Conservation (phyloP, 2,329 filamentous ascomycete species). For the Sclerotinia sclerotiorum region DNA sequence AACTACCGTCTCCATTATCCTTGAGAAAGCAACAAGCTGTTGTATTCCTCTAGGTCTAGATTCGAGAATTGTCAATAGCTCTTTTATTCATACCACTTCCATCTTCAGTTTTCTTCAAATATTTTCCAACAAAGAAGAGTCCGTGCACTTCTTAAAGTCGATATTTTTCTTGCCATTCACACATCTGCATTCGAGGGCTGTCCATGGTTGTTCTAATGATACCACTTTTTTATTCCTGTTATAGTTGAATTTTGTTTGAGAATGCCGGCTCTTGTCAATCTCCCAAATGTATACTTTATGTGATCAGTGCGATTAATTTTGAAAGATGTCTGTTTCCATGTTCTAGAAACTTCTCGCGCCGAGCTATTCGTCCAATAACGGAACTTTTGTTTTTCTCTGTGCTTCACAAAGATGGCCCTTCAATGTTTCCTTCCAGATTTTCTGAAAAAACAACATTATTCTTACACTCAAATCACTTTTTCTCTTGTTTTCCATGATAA, state of each 20-base stretch:
- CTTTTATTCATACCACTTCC: not conserved
- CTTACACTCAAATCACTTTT: fast-evolving
- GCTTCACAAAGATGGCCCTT: not conserved
- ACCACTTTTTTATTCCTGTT: not conserved
- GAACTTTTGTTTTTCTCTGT: not conserved
- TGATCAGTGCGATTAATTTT: not conserved
- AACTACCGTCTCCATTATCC: not conserved
- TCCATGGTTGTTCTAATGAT: not conserved
- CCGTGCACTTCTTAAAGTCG: not conserved
- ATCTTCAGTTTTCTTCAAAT: not conserved
- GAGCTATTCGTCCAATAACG: not conserved
- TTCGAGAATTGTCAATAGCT: not conserved
- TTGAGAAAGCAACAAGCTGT: not conserved
- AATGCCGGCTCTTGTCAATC: not conserved
- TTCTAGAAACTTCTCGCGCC: not conserved
- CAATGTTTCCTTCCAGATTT: no score
- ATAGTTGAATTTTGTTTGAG: not conserved
- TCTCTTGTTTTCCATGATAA: not conserved
- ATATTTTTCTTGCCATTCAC: not conserved
- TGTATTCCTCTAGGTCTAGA: not conserved
- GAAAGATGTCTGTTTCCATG: fast-evolving
- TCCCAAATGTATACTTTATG: not conserved
- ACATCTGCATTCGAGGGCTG: not conserved
- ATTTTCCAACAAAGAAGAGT: not conserved
- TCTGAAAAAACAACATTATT: not conserved